phyloP scores from a whole-genome alignment of 345 rosid species.

The Gossypium bickii region DNA sequence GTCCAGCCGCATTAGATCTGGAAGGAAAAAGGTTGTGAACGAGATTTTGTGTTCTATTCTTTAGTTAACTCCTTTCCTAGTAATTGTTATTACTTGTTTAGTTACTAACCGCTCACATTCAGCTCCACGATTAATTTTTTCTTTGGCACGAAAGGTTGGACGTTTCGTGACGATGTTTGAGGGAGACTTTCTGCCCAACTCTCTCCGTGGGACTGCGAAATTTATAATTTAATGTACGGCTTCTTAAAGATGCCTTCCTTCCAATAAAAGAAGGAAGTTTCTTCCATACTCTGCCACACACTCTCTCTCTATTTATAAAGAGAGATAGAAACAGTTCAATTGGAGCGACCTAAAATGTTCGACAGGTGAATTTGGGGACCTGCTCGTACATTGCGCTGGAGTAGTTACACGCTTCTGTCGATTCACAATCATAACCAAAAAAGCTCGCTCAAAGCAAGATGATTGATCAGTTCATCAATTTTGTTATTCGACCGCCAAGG shows the following conservation, averaged over 20 bases:
- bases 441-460: conserved; percentile 28
- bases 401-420: background rate
- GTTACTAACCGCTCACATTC: background rate
- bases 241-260: background rate
- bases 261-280: background rate
- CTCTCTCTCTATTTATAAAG: background rate
- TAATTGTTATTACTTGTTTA: background rate
- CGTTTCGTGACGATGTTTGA: conserved; percentile 2
- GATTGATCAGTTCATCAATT: conserved; percentile 98
- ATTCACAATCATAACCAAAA: conserved; percentile 4
- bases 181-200: background rate
- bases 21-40: background rate
- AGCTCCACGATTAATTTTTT: background rate
- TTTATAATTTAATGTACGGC: background rate
- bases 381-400: conserved; percentile 5
- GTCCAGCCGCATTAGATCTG: conserved; percentile 6
- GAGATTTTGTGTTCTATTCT: conserved; percentile 2
- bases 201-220: background rate
- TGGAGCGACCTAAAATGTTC: background rate
- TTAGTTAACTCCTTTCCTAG: background rate
- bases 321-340: background rate
- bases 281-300: background rate
- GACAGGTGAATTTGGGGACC: conserved; percentile 16
- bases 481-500: conserved; percentile 99
- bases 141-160: background rate